phyloP scores from a whole-genome alignment of 352 stramenopile species.

The Pythium brachiatum region DNA sequence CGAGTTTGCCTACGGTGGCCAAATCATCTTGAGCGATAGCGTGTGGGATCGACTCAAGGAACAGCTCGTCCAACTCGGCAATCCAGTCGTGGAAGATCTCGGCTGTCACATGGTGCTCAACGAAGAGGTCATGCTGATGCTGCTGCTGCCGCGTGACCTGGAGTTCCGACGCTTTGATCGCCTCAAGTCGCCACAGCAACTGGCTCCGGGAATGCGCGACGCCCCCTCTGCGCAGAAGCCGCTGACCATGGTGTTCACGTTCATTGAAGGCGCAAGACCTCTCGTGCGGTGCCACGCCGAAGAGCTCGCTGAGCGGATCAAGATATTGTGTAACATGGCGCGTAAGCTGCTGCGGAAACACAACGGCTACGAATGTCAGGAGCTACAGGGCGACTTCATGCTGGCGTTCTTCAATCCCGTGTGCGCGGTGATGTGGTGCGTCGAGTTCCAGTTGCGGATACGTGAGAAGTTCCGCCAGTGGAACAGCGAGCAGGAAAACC shows the following conservation, averaged over 20 bases:
- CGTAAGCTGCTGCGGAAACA: slow-evolving; percentile 72
- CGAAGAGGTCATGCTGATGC: slow-evolving; percentile 77
- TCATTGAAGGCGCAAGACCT: slow-evolving; percentile 81
- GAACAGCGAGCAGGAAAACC: slow-evolving; percentile 69
- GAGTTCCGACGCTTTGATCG: slow-evolving; percentile 70
- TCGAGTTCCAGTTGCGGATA: slow-evolving; percentile 82
- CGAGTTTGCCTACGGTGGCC: slow-evolving; percentile 77
- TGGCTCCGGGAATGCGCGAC: slow-evolving; percentile 80
- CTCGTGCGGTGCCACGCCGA: slow-evolving; percentile 82
- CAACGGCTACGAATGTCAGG: slow-evolving; percentile 88
- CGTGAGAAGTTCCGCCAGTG: slow-evolving; percentile 74
- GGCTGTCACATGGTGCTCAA: slow-evolving; percentile 70
- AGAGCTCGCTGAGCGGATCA: slow-evolving; percentile 81
- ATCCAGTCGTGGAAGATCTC: slow-evolving; percentile 85
- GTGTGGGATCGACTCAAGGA: slow-evolving; percentile 87
- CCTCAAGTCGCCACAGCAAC: slow-evolving; percentile 68
- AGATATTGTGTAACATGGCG: slow-evolving; percentile 77
- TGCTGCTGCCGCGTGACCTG: slow-evolving; percentile 74
- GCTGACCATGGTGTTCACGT: slow-evolving; percentile 89
- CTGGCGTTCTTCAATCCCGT: slow-evolving; percentile 84
- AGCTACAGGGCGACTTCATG: slow-evolving; percentile 89
- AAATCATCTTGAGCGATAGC: slow-evolving; percentile 83
- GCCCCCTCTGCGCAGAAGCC: slow-evolving; percentile 71
- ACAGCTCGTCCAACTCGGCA: slow-evolving; percentile 83
- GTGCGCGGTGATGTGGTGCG: slow-evolving; percentile 80